Evolutionary conservation across 2,329 filamentous ascomycete species (phyloP), one percentile per base, ranked within the genome.

Genomic region (Stemphylium beticola): DNA sequence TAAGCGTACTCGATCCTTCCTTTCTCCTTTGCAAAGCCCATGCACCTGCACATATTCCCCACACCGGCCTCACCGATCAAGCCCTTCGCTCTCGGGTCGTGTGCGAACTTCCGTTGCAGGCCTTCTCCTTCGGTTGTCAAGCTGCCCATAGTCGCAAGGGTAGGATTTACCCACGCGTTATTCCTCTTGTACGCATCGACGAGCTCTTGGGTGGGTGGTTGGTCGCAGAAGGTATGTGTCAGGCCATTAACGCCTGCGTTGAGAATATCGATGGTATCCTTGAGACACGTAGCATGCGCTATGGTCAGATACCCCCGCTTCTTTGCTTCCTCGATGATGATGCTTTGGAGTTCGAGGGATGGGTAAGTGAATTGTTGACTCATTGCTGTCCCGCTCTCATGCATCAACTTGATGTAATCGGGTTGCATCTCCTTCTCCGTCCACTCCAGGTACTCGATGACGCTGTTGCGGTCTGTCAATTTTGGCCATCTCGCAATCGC

Each of bases 351-450:
- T 39, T 78, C 73, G 4, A 78, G 50, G 0, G 74, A 71, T 0
- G 81, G 80, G 31, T 78, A 69, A 4, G 61, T 57, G 15, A 81
- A 71, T 7, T 71, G 39, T 6, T 53, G 33, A 2, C 75, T 74
- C 64, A 82, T 69, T 8, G 71, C 64, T 7, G 63, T 71, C 3
- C 81, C 81, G 46, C 72, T 75, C 58, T 83, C 81, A 57, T 83
- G 79, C 74, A 83, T 81, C 42, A 83, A 65, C 60, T 83, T 83
- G 62, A 82, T 79, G 66, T 82, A 82, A 53, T 81, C 76, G 1
- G 76, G 78, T 33, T 69, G 55, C 58, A 71, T 70, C 49, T 81
- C 77, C 10, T 66, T 67, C 10, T 75, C 57, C 2, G 74, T 74
- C 55, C 76, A 74, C 11, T 74, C 67, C 2, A 82, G 66, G 53